Evolutionary conservation across 495 filamentous ascomycete species (phyloP).

Genomic region (Aspergillus asperescens): DNA sequence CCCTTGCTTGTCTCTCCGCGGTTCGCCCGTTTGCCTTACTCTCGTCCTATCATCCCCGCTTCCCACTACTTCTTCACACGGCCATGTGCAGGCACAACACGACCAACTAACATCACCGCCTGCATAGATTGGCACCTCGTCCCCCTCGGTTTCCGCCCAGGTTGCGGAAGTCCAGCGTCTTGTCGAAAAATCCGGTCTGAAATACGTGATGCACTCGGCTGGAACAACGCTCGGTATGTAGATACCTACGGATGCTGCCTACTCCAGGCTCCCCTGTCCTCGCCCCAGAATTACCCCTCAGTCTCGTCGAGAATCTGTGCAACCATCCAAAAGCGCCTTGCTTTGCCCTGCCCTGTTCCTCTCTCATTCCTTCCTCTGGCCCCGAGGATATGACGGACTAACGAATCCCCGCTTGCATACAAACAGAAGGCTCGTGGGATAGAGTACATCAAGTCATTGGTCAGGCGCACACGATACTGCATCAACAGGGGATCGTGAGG

Average conservation of each 20-base stretch:
- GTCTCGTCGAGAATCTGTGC: neutral
- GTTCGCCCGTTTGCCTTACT: neutral
- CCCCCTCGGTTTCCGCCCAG: constrained; percentile 77
- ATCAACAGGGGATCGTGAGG: constrained; percentile 71
- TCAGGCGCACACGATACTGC: constrained; percentile 80
- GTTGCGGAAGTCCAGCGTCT: constrained; percentile 87
- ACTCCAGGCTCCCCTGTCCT: neutral
- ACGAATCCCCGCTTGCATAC: neutral
- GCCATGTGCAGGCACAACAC: constrained; percentile 4
- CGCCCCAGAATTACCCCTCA: constrained; percentile 8
- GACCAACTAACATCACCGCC: constrained; percentile 25
- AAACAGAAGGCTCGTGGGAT: constrained; percentile 83
- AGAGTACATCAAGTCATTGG: constrained; percentile 84
- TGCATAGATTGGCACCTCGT: constrained; percentile 69
- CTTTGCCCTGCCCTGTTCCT: neutral
- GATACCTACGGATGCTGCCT: neutral
- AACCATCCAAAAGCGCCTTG: neutral
- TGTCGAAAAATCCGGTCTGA: constrained; percentile 69
- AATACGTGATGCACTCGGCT: constrained; percentile 83
- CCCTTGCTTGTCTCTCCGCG: neutral
- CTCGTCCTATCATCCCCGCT: neutral
- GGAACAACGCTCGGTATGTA: constrained; percentile 84
- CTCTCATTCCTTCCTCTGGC: neutral
- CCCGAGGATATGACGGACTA: constrained; percentile 5
- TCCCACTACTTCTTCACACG: neutral